Conservation (phyloP, 139 green algal species). For the Edaphochlamys debaryana region DNA sequence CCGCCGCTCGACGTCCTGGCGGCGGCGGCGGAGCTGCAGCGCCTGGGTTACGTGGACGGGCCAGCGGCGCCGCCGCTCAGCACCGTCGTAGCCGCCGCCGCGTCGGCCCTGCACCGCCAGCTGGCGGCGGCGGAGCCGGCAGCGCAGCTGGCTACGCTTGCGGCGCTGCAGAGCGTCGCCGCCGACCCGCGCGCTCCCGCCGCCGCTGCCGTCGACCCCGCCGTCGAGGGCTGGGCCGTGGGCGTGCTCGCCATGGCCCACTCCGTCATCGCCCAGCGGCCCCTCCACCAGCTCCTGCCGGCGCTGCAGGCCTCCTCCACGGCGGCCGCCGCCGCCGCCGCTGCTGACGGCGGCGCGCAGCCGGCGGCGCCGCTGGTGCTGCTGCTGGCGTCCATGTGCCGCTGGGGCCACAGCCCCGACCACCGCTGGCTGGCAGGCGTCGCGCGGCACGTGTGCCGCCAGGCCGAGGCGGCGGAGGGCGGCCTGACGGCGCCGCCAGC, state of each 20-base stretch:
- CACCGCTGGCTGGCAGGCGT: constrained; percentile 16
- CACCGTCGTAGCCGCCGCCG: background rate
- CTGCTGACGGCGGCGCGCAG: background rate
- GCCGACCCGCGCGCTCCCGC: background rate
- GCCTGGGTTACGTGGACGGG: background rate
- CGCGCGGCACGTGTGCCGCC: background rate
- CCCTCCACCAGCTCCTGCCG: constrained; percentile 7
- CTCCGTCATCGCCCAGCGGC: background rate
- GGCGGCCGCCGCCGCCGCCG: background rate
- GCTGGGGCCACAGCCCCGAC: constrained; percentile 1
- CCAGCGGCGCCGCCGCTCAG: background rate
- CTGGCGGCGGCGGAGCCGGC: constrained; percentile 6
- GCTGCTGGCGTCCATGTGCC: constrained; percentile 1
- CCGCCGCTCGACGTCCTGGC: constrained; percentile 3
- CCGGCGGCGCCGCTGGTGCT: background rate
- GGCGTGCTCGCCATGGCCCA: constrained; percentile 24
- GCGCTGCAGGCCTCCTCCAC: background rate
- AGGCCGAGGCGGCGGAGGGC: background rate
- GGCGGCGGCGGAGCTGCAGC: constrained; percentile 31
- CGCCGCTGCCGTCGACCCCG: background rate
- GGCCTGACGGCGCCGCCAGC: background rate
- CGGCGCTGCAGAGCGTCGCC: background rate
- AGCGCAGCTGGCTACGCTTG: constrained; percentile 11
- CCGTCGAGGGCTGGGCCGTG: constrained; percentile 20
- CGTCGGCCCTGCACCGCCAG: background rate